A percentile compares a stretch with the other conserved stretches of the same genome.
These are phyloP conservation scores for Tricholoma saponaceum DNA, from an alignment of 768 basidiomycete genomes.

Conservation along the genomic window DNA sequence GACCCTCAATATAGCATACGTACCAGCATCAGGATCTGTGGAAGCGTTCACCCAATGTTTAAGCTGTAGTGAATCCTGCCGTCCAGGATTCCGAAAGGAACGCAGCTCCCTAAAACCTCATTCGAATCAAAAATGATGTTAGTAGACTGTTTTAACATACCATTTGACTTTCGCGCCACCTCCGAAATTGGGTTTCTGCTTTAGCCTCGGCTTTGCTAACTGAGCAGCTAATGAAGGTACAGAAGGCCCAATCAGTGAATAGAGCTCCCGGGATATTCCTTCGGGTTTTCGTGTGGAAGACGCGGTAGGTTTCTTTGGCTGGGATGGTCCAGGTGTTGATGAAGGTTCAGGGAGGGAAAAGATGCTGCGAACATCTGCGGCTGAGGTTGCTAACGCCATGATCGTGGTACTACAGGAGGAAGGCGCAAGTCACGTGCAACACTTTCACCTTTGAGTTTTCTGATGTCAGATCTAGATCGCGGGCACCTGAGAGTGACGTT, in stretches of 20 bases:
- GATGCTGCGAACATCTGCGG: slow-evolving; percentile 81
- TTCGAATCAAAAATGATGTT: not conserved
- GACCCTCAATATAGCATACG: slow-evolving; percentile 11
- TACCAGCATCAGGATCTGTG: slow-evolving; percentile 53
- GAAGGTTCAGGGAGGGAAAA: slow-evolving; percentile 57
- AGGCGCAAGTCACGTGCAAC: not conserved
- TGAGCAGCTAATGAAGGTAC: slow-evolving; percentile 82
- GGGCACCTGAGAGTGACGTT: no score
- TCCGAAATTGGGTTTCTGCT: slow-evolving; percentile 79
- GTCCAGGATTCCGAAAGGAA: slow-evolving; percentile 67
- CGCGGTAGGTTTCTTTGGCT: slow-evolving; percentile 40
- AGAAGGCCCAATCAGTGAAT: slow-evolving; percentile 91
- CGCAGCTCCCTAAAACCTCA: slow-evolving; percentile 63
- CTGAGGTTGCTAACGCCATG: slow-evolving; percentile 56
- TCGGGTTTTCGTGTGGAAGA: slow-evolving; percentile 64
- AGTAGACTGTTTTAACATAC: slow-evolving; percentile 28
- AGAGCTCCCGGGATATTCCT: slow-evolving; percentile 90
- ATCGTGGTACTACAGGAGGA: slow-evolving; percentile 3
- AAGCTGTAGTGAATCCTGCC: slow-evolving; percentile 64
- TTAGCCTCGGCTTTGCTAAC: slow-evolving; percentile 76
- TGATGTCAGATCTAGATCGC: no score
- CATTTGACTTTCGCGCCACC: slow-evolving; percentile 65
- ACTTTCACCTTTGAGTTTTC: no score
- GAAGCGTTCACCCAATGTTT: slow-evolving; percentile 79
- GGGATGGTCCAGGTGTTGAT: slow-evolving; percentile 40